Percentiles rank a stretch among this genome's conserved stretches.
These are phyloP conservation scores for Diplodia mutila DNA, from an alignment of 2,329 filamentous ascomycete genomes.

Conservation along the genomic window DNA sequence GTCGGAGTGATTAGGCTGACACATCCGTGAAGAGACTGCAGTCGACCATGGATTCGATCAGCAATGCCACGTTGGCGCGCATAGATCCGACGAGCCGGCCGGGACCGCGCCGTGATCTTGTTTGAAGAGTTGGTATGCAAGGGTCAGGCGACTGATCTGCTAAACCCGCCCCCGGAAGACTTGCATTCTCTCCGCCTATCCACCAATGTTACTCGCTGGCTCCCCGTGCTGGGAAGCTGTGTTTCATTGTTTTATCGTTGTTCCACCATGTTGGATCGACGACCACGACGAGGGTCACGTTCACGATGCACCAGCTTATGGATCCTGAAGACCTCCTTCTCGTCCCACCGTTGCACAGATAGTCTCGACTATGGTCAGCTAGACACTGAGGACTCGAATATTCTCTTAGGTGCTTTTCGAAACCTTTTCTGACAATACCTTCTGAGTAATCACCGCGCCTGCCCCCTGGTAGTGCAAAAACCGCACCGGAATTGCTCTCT, in stretches of 20 bases:
- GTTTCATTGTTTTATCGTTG: not conserved
- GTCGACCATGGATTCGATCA: not conserved
- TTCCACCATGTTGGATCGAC: not conserved
- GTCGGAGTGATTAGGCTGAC: not conserved
- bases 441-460: too few relatives aligned
- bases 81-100: not conserved
- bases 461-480: too few relatives aligned
- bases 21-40: conserved; percentile 9
- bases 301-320: too few relatives aligned
- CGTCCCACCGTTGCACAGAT: not conserved
- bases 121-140: not conserved
- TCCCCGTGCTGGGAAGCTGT: not conserved
- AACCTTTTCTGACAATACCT: too few relatives aligned
- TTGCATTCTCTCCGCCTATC: not conserved
- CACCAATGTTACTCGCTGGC: not conserved
- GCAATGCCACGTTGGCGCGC: not conserved
- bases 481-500: too few relatives aligned
- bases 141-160: not conserved
- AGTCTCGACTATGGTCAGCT: not conserved
- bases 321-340: not conserved
- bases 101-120: not conserved
- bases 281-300: too few relatives aligned
- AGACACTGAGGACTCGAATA: not conserved
- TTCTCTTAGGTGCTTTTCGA: too few relatives aligned
- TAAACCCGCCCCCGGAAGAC: not conserved